A percentile compares a stretch with the other conserved stretches of the same genome.
Evolutionary conservation across 192 early-diverging fungal species (phyloP).

Genomic region (Mortierella antarctica): DNA sequence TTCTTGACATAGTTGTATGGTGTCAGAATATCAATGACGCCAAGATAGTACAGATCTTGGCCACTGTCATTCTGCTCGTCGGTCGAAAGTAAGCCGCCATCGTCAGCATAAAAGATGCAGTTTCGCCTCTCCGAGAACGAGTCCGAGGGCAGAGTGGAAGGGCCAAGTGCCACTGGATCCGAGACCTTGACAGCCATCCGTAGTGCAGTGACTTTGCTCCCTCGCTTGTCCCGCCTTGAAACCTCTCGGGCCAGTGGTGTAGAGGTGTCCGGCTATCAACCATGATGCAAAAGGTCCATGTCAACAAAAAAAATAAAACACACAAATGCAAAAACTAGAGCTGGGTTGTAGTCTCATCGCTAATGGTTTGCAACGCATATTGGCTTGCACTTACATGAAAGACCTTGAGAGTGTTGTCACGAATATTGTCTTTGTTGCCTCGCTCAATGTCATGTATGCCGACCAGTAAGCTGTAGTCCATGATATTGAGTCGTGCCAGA

Average conservation of each 20-base stretch:
- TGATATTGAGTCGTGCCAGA: conserved; percentile 83
- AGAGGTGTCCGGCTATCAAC: conserved; percentile 58
- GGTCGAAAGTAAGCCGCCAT: conserved; percentile 88
- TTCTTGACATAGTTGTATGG: conserved; percentile 91
- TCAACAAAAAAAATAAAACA: not conserved
- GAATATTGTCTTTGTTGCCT: conserved; percentile 90
- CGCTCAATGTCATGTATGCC: conserved; percentile 89
- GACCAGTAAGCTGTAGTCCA: conserved; percentile 98
- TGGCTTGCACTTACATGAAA: conserved; percentile 61
- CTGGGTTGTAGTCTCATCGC: no score
- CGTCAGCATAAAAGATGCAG: conserved; percentile 90
- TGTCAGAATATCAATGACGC: conserved; percentile 98
- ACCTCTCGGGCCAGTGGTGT: conserved; percentile 54
- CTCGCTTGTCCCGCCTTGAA: conserved; percentile 58
- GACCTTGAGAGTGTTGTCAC: conserved; percentile 90
- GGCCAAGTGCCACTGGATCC: conserved; percentile 70
- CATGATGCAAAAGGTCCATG: not conserved
- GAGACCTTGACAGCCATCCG: conserved; percentile 65
- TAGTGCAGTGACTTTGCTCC: conserved; percentile 66
- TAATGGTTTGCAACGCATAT: not conserved
- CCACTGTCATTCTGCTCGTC: conserved; percentile 74
- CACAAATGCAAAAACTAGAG: not conserved
- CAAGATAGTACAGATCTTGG: conserved; percentile 90
- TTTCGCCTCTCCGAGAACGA: conserved; percentile 72
- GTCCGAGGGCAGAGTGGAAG: conserved; percentile 66